A percentile compares a stretch with the other conserved stretches of the same genome.
These are phyloP conservation scores for Serpula lacrymans DNA, from an alignment of 768 basidiomycete species.

Conservation along the genomic window DNA sequence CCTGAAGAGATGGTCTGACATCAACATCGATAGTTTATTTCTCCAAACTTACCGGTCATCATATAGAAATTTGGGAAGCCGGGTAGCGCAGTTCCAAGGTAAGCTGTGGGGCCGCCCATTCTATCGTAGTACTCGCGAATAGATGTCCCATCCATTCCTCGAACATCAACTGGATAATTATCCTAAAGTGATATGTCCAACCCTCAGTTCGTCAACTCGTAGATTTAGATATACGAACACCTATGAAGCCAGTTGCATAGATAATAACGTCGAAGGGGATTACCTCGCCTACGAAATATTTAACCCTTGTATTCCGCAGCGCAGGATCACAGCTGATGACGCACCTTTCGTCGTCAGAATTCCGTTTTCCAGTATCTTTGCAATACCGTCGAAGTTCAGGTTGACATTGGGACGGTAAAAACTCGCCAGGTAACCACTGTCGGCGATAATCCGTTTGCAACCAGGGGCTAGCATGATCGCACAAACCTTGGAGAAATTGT, in stretches of 20 bases:
- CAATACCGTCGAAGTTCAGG: conserved; percentile 23
- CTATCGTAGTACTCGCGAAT: conserved; percentile 24
- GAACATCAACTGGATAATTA: conserved; percentile 17
- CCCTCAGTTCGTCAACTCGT: too few species aligned
- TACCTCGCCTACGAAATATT: conserved; percentile 17
- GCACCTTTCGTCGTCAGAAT: conserved; percentile 23
- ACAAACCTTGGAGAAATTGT: neutral
- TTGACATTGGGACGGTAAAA: conserved; percentile 19
- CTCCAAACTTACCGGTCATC: conserved; percentile 21
- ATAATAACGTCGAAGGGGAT: conserved; percentile 32
- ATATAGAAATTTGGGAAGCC: conserved; percentile 36
- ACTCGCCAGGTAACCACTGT: conserved; percentile 23
- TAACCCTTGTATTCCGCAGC: neutral
- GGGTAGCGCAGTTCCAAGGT: conserved; percentile 29
- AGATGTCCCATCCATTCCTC: conserved; percentile 19
- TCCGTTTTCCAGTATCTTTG: conserved; percentile 13
- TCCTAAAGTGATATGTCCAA: conserved; percentile 12
- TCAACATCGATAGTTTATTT: neutral
- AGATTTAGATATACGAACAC: conserved; percentile 13
- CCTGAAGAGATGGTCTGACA: conserved; percentile 7
- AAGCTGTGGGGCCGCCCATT: conserved; percentile 31
- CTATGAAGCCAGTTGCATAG: conserved; percentile 30
- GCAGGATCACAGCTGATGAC: neutral
- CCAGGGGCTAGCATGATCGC: conserved; percentile 42
- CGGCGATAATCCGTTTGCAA: conserved; percentile 49